Evolutionary conservation across 768 basidiomycete genomes (phyloP).

Genomic region (Candolleomyces efflorescens): DNA sequence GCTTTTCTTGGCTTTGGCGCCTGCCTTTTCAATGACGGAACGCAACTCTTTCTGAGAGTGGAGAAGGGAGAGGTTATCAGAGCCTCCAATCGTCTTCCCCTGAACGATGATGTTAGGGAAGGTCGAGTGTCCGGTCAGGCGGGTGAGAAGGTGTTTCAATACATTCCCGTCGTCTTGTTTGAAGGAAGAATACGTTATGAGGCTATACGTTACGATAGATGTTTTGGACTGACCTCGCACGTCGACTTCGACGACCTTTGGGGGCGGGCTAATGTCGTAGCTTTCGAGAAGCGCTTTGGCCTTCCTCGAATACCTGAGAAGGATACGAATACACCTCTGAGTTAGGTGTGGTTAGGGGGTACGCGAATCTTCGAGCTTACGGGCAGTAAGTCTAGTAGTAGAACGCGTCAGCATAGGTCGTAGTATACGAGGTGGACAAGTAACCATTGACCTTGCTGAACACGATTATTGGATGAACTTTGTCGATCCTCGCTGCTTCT

Average conservation of each 20-base stretch:
- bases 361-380: constrained; percentile 33
- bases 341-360: not conserved
- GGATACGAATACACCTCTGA: not conserved
- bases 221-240: constrained; percentile 44
- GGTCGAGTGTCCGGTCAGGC: constrained; percentile 62
- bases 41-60: constrained; percentile 46
- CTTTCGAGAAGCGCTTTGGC: constrained; percentile 60
- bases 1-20: constrained; percentile 29
- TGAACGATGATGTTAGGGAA: constrained; percentile 73
- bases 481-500: constrained; percentile 37
- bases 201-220: not conserved
- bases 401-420: not conserved
- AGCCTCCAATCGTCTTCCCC: constrained; percentile 64
- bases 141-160: constrained; percentile 61
- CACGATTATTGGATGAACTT: constrained; percentile 61
- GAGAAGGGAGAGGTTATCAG: constrained; percentile 50
- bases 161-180: constrained; percentile 52
- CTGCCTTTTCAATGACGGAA: constrained; percentile 42
- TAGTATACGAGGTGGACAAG: not conserved
- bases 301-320: constrained; percentile 48
- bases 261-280: constrained; percentile 59
- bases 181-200: constrained; percentile 1
- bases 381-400: constrained; percentile 62
- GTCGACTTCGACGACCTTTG: constrained; percentile 75
- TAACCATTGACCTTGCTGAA: constrained; percentile 69